Evolutionary conservation across 1,139 yeast genomes (phyloP), one percentile per base, ranked within the genome.

Genomic region (Suhomyces yuchorum): DNA sequence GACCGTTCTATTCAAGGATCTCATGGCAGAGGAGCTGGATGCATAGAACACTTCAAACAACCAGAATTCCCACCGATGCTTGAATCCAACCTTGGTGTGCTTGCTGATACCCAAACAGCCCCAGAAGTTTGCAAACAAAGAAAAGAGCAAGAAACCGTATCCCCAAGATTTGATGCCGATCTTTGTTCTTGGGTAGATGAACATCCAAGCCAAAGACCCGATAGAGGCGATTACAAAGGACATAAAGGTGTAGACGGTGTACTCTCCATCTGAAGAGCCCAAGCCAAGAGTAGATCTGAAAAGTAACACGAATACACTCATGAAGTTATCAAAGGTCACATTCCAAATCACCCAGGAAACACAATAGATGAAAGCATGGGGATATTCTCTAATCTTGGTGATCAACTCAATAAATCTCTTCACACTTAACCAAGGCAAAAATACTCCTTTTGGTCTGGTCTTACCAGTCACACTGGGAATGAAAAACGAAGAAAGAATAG

Each of bases 341-440:
- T 75, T 72, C 79, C 80, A 75, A 36, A 74, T 61, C 1, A 74
- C 78, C 79, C 79, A 75, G 0, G 73, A 65, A 19, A 72, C 42
- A 58, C 77, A 71, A 26, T 70, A 63, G 17, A 69, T 48, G 49
- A 70, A 71, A 0, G 78, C 79, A 46, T 72, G 60, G 2, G 72
- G 74, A 50, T 71, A 68, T 37, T 58, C 52, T 33, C 58, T 58
- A 32, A 74, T 69, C 33, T 61, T 56, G 39, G 55, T 61, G 14
- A 68, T 30, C 44, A 73, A 55, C 3, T 12, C 8, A 44, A 60
- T 46, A 45, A 68, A 60, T 43, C 77, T 57, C 44, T 61, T 67
- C 14, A 67, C 44, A 1, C 71, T 58, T 24, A 71, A 49, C 5
- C 63, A 52, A 2, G 68, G 33, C 6, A 70, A 42, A 18, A 53